Percentiles rank a stretch among this genome's conserved stretches.
These are phyloP conservation scores for Sporobolomyces phaffii DNA, from an alignment of 768 basidiomycete genomes.

Conservation along the genomic window DNA sequence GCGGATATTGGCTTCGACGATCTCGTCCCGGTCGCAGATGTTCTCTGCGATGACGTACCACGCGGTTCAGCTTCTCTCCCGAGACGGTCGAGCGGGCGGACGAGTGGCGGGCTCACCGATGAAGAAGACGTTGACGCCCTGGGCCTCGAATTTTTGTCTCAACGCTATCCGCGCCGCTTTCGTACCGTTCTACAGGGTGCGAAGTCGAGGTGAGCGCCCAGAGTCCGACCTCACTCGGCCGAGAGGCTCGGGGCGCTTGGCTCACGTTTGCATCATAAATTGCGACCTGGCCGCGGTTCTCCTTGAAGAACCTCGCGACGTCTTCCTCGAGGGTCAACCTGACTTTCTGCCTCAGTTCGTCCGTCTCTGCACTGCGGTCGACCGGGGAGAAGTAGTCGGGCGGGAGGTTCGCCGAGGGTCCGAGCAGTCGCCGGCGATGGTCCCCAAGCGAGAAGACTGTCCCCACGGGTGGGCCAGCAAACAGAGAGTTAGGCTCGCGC, in stretches of 20 bases:
- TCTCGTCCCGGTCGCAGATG: constrained; percentile 80
- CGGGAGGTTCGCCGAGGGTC: constrained; percentile 79
- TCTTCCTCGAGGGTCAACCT: constrained; percentile 77
- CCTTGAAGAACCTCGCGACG: constrained; percentile 81
- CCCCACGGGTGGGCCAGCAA: too few species aligned
- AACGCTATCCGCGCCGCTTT: constrained; percentile 61
- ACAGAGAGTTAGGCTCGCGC: too few species aligned
- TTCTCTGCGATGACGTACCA: constrained; percentile 59
- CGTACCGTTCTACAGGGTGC: constrained; percentile 57
- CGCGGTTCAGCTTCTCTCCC: background rate
- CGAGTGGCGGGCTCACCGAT: constrained; percentile 56
- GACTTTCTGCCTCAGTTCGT: constrained; percentile 66
- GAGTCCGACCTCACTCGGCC: too few species aligned
- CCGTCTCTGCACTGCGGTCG: constrained; percentile 58
- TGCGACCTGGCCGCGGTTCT: constrained; percentile 77
- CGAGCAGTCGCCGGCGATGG: constrained; percentile 81
- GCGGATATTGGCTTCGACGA: constrained; percentile 84
- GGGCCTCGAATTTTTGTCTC: constrained; percentile 76
- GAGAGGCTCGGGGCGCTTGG: background rate
- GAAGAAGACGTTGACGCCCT: constrained; percentile 85
- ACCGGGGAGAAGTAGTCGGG: constrained; percentile 85
- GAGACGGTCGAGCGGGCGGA: background rate
- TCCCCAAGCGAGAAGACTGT: constrained; percentile 86
- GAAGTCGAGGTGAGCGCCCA: too few species aligned
- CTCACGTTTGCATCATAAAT: constrained; percentile 87